Conservation (phyloP, 805 yeast species). For the Pichia exigua region DNA sequence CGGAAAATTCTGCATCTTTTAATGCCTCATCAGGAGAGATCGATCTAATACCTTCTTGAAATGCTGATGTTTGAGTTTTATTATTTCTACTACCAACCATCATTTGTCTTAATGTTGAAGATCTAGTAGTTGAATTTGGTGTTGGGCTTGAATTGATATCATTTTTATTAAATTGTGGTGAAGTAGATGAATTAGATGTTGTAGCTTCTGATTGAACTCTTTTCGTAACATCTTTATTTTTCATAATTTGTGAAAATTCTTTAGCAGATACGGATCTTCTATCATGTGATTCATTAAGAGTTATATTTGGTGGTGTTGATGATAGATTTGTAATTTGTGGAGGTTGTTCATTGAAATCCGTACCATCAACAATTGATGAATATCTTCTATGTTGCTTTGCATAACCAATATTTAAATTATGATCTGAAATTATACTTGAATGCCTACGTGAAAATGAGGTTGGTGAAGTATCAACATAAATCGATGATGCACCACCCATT, state of each 20-base stretch:
- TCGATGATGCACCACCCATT: slow-evolving; percentile 20
- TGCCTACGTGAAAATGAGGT: slow-evolving; percentile 1
- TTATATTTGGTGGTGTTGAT: background rate
- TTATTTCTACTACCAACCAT: slow-evolving; percentile 30
- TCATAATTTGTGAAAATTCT: slow-evolving; percentile 21
- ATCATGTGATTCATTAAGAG: slow-evolving; percentile 22
- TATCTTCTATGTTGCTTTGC: slow-evolving; percentile 10
- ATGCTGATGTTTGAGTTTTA: slow-evolving; percentile 68
- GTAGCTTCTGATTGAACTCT: slow-evolving; percentile 30
- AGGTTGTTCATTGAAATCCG: background rate
- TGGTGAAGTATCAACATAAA: slow-evolving; percentile 35
- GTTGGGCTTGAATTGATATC: slow-evolving; percentile 19
- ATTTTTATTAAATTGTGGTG: background rate
- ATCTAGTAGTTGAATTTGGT: slow-evolving; percentile 34
- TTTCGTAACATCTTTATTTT: slow-evolving; percentile 22
- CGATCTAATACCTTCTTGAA: slow-evolving; percentile 77
- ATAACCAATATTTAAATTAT: background rate
- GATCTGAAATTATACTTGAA: background rate
- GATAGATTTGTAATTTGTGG: background rate
- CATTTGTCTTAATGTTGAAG: slow-evolving; percentile 32
- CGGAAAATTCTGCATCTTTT: slow-evolving; percentile 66
- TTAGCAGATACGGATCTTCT: slow-evolving; percentile 48
- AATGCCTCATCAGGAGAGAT: slow-evolving; percentile 74
- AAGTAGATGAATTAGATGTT: background rate
- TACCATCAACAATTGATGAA: slow-evolving; percentile 4